Conservation (phyloP, 306 rosid species). For the Malus asiatica region DNA sequence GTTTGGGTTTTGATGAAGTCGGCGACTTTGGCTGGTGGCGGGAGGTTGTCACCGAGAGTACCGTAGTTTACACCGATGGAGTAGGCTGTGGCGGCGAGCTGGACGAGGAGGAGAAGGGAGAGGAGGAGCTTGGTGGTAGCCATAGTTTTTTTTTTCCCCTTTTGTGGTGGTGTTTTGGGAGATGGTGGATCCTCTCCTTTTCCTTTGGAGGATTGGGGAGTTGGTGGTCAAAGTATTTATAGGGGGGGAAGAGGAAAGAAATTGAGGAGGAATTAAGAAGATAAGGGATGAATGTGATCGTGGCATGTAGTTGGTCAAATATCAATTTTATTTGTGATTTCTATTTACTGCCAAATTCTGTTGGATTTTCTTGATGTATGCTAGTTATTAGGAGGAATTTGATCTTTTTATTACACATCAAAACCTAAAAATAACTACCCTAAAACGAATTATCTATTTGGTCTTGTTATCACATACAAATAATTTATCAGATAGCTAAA, state of each 20-base stretch:
- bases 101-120: constrained; percentile 33
- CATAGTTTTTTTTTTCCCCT: neutral
- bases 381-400: neutral
- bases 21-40: constrained; percentile 49
- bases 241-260: neutral
- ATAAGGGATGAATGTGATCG: neutral
- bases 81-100: constrained; percentile 23
- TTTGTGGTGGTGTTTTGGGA: neutral
- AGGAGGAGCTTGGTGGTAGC: constrained; percentile 1
- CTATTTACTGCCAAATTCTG: neutral
- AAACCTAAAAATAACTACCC: neutral
- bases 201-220: neutral
- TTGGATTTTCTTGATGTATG: neutral
- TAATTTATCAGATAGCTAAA: too few relatives aligned
- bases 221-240: neutral
- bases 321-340: neutral
- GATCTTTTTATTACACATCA: neutral
- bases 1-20: constrained; percentile 58
- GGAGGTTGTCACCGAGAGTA: constrained; percentile 71
- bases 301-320: neutral
- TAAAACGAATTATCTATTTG: neutral
- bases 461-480: neutral
- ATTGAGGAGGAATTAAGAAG: neutral
- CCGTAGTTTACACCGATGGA: constrained; percentile 89
- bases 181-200: neutral